A percentile compares a stretch with the other conserved stretches of the same genome.
These are phyloP conservation scores for Dothideomycetes sp. DNA, from an alignment of 2,329 filamentous ascomycete species.

Conservation along the genomic window DNA sequence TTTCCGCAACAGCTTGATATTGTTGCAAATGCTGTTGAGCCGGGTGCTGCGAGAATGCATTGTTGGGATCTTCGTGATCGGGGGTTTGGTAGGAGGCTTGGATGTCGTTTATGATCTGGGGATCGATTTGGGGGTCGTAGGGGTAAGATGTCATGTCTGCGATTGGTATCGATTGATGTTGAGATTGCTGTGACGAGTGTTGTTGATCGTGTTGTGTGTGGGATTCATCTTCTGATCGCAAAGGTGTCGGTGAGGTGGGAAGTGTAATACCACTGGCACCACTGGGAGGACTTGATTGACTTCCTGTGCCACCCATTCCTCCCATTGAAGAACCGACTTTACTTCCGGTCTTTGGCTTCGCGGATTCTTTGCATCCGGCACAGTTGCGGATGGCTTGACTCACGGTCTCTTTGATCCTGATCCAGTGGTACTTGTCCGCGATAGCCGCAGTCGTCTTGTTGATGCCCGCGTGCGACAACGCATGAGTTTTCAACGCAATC, in stretches of 20 bases:
- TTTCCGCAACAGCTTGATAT: not conserved
- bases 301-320: constrained; percentile 18
- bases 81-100: not conserved
- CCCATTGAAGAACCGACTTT: not conserved
- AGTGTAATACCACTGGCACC: too few relatives aligned
- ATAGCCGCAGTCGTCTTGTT: constrained; percentile 97
- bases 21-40: not conserved
- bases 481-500: constrained; percentile 71
- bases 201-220: constrained; percentile 15
- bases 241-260: not conserved
- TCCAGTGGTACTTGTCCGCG: constrained; percentile 93
- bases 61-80: not conserved
- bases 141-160: constrained; percentile 34
- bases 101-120: constrained; percentile 46
- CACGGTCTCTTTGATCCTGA: constrained; percentile 94
- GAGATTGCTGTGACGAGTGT: constrained; percentile 25
- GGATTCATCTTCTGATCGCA: not conserved
- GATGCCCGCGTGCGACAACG: constrained; percentile 75
- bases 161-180: constrained; percentile 22
- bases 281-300: constrained; percentile 22
- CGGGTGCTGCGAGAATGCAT: not conserved
- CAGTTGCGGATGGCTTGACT: constrained; percentile 91
- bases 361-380: constrained; percentile 68
- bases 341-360: not conserved
- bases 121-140: constrained; percentile 48